phyloP scores from a whole-genome alignment of 768 basidiomycete species.

The Coprinellus aureogranulatus region DNA sequence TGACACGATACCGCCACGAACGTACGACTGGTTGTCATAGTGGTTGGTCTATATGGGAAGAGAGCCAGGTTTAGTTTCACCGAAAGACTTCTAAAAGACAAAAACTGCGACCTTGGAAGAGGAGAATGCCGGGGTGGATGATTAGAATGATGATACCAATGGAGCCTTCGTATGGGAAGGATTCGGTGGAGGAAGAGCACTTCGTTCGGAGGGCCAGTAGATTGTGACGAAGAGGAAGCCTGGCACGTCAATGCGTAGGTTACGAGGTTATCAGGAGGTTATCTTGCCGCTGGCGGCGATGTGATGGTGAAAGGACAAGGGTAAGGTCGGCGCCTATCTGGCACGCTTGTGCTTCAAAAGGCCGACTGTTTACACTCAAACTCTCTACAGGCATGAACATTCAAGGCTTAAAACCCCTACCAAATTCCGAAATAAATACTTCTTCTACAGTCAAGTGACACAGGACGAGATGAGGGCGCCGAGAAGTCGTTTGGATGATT shows the following conservation, averaged over 20 bases:
- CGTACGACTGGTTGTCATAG: constrained; percentile 5
- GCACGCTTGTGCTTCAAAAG: neutral
- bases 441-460: no score
- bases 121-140: constrained; percentile 3
- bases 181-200: neutral
- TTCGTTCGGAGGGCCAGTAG: neutral
- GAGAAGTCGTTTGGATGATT: no score
- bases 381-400: neutral
- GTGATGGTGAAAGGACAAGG: constrained; percentile 4
- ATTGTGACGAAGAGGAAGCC: no score
- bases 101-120: neutral
- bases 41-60: neutral
- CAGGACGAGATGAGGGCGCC: no score
- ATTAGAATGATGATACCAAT: constrained; percentile 7
- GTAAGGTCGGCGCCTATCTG: neutral
- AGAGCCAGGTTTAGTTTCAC: neutral
- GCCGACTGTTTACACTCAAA: neutral
- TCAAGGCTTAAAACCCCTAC: neutral
- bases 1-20: neutral
- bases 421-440: neutral
- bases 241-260: neutral
- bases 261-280: neutral
- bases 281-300: neutral
- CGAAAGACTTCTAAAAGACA: constrained; percentile 5
- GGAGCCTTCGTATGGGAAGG: neutral